Base-by-base conservation (phyloP, 495 filamentous ascomycete species). In the Cudoniella acicularis region DNA sequence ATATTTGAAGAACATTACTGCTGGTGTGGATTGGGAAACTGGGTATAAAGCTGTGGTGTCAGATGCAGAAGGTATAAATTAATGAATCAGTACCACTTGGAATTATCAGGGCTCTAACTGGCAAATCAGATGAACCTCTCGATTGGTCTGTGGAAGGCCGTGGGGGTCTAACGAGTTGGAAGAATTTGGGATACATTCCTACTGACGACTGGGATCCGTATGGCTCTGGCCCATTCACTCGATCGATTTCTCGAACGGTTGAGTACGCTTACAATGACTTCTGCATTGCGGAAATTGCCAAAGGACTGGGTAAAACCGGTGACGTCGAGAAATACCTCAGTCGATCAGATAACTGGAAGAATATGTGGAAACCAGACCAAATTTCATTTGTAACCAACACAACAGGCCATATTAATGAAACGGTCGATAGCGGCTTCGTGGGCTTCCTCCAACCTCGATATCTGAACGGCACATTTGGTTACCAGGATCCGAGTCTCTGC, bases 241-340 rank as follows among this genome's bases (percentile, higher is more conserved):
- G 89, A 9, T 85, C 80, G 60, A 79, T 92, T 27, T 88, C 85
- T 0, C 74, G 88, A 3, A 91, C 87, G 0, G 79, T 91, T 0
- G 88, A 91, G 65, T 91, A 92, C 70, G 81, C 86, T 1, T 91
- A 91, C 69, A 84, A 91, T 61, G 88, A 92, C 67, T 92, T 87
- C 63, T 84, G 81, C 62, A 87, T 91, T 56, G 74, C 87, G 1
- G 76, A 84, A 59, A 82, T 90, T 67, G 85, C 83, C 2, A 72
- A 79, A 23, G 70, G 69, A 0, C 70, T 88, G 46, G 81, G 79
- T 2, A 78, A 85, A 22, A 58, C 67, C 0, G 65, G 57, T 13
- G 85, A 88, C 56, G 72, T 73, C 21, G 77, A 83, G 40, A 88
- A 87, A 68, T 90, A 89, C 57, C 67, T 79, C 6, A 68, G 69